Evolutionary conservation across 106 monocot species (phyloP).

Genomic region (Hemerocallis citrina): DNA sequence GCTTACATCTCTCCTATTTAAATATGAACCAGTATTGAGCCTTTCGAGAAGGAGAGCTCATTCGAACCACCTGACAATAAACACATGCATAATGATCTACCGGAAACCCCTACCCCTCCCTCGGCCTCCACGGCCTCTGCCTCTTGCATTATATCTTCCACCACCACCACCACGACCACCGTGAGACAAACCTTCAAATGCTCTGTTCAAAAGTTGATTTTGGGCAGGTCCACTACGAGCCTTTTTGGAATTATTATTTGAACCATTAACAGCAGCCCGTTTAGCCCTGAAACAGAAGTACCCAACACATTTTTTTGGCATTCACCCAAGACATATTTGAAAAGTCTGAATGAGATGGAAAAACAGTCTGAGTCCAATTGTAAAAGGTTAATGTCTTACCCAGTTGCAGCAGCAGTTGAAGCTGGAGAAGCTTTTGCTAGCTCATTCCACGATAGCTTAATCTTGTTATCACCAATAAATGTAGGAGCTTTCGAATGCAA

Average conservation of each 20-base stretch:
- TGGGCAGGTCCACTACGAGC: constrained; percentile 36
- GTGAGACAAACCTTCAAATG: constrained; percentile 72
- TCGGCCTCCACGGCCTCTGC: constrained; percentile 47
- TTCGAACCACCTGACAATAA: background rate
- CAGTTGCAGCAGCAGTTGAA: constrained; percentile 20
- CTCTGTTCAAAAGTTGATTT: constrained; percentile 79
- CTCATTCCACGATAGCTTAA: constrained; percentile 82
- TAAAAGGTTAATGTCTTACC: constrained; percentile 10
- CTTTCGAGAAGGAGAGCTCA: background rate
- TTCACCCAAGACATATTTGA: background rate
- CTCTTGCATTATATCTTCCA: no score
- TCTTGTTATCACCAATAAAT: constrained; percentile 77
- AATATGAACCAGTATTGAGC: background rate
- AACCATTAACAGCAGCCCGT: constrained; percentile 38
- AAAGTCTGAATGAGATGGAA: background rate
- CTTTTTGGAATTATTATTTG: constrained; percentile 36
- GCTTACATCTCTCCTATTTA: background rate
- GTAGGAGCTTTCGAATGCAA: constrained; percentile 82
- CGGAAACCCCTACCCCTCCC: constrained; percentile 69
- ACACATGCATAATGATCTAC: constrained; percentile 1
- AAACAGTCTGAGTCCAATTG: background rate
- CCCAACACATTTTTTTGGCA: no score
- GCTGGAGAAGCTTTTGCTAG: constrained; percentile 33
- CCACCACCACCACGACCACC: constrained; percentile 60
- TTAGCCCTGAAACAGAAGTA: constrained; percentile 46